These are phyloP conservation scores for Schizochytrium sp. DNA, from an alignment of 108 stramenopile genomes.

Conservation along the genomic window DNA sequence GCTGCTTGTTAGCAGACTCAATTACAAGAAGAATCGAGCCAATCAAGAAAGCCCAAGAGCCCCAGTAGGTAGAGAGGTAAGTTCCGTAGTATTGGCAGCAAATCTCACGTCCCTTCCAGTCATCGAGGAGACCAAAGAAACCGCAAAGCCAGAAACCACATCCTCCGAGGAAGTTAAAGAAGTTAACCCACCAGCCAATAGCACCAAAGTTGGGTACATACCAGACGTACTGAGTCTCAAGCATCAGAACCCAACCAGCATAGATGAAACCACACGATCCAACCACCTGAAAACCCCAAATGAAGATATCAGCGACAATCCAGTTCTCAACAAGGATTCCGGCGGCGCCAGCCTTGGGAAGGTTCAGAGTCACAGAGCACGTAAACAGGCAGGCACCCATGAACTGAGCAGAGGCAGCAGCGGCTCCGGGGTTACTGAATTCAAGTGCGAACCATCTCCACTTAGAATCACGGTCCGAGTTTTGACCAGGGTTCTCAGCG, in stretches of 20 bases:
- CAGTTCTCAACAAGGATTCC: neutral
- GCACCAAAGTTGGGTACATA: slow-evolving; percentile 13
- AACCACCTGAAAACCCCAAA: slow-evolving; percentile 6
- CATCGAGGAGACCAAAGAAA: neutral
- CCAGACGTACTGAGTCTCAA: neutral
- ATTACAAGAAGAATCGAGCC: neutral
- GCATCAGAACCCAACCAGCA: neutral
- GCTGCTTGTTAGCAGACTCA: slow-evolving; percentile 8
- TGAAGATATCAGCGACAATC: neutral
- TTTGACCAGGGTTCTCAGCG: neutral
- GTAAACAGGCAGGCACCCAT: neutral
- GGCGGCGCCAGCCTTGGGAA: neutral
- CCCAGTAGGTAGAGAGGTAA: neutral
- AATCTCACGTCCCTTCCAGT: neutral
- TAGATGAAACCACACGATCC: neutral
- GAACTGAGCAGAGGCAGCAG: neutral
- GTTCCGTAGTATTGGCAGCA: slow-evolving; percentile 40
- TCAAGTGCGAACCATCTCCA: slow-evolving; percentile 32
- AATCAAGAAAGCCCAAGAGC: neutral
- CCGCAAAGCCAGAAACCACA: neutral
- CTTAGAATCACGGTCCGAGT: neutral
- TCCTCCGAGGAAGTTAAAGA: neutral
- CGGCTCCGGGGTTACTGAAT: neutral
- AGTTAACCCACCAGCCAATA: neutral
- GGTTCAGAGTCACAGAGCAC: neutral